A percentile compares a stretch with the other conserved stretches of the same genome.
Conservation (phyloP, 2,329 filamentous ascomycete species). For the Pestalotiopsis sp. region DNA sequence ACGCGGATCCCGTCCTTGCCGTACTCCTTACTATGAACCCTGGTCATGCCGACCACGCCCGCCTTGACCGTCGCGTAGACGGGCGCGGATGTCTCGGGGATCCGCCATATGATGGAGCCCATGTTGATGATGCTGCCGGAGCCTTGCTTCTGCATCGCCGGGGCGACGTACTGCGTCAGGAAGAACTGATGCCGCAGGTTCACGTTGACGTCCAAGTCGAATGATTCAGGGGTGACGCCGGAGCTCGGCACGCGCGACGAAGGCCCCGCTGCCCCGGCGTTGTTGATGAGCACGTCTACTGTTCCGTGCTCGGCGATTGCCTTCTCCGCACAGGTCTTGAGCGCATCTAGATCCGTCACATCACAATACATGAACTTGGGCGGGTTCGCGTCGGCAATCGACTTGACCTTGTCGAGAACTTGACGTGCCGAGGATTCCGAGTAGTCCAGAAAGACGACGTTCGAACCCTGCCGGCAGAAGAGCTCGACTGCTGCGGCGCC, state of each 20-base stretch:
- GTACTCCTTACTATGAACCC: slow-evolving; percentile 39
- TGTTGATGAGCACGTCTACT: slow-evolving; percentile 40
- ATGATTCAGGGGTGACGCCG: slow-evolving; percentile 42
- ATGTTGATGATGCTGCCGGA: slow-evolving; percentile 43
- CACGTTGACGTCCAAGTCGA: slow-evolving; percentile 44
- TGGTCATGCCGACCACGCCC: slow-evolving; percentile 41
- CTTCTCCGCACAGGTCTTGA: slow-evolving; percentile 36
- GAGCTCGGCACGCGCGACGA: slow-evolving; percentile 31
- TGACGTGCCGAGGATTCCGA: slow-evolving; percentile 32
- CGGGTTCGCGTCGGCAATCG: slow-evolving; percentile 20
- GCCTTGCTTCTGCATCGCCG: slow-evolving; percentile 33
- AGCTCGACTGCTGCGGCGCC: slow-evolving; percentile 46
- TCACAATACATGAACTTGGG: slow-evolving; percentile 47
- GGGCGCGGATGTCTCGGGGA: slow-evolving; percentile 33
- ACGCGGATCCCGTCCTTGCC: slow-evolving; percentile 40
- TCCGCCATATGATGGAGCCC: slow-evolving; percentile 40
- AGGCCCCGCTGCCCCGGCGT: slow-evolving; percentile 32
- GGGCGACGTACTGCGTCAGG: slow-evolving; percentile 40
- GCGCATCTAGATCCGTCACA: slow-evolving; percentile 37
- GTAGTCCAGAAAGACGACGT: slow-evolving; percentile 48
- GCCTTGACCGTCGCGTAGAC: slow-evolving; percentile 42
- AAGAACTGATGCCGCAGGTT: slow-evolving; percentile 50
- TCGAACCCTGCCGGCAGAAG: slow-evolving; percentile 46
- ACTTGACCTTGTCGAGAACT: slow-evolving; percentile 30
- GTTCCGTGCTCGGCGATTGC: slow-evolving; percentile 30